Conservation (phyloP, 371 early-diverging fungal species). For the Rhizopus sp. region DNA sequence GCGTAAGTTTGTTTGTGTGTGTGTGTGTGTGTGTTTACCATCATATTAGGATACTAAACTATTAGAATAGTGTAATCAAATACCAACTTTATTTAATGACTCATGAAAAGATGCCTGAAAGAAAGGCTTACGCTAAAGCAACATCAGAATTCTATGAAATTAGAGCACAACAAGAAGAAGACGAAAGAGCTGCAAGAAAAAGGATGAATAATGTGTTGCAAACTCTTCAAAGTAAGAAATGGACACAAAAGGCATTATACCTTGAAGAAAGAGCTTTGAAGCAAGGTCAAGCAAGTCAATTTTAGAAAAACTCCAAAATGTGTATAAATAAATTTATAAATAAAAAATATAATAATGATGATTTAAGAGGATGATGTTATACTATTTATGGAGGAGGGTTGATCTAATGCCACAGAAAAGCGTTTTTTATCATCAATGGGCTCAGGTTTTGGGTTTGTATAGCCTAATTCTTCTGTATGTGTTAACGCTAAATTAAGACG, state of each 20-base stretch:
- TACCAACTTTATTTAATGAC: conserved; percentile 78
- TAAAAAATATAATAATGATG: no score
- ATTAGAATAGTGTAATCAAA: conserved; percentile 64
- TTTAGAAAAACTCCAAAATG: no score
- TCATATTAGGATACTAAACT: not conserved
- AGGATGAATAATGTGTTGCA: conserved; percentile 42
- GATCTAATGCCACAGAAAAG: conserved; percentile 21
- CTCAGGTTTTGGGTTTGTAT: conserved; percentile 9
- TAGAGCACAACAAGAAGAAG: conserved; percentile 75
- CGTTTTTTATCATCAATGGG: conserved; percentile 33
- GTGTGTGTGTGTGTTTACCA: no score
- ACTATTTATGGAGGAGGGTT: conserved; percentile 1
- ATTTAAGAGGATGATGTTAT: no score
- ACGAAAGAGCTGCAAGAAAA: conserved; percentile 63
- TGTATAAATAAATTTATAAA: no score
- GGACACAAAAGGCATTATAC: conserved; percentile 36
- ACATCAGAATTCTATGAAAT: conserved; percentile 71
- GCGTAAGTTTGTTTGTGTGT: conserved; percentile 52
- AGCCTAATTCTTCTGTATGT: conserved; percentile 30
- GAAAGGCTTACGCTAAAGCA: conserved; percentile 74
- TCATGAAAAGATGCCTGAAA: conserved; percentile 58
- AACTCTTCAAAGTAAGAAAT: conserved; percentile 24
- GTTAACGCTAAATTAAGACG: conserved; percentile 39
- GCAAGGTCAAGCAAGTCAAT: conserved; percentile 34
- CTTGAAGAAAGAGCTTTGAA: conserved; percentile 44